Evolutionary conservation across 78 protist species (phyloP), one percentile per base, ranked within the genome.

Genomic region (Capsaspora owczarzaki): DNA sequence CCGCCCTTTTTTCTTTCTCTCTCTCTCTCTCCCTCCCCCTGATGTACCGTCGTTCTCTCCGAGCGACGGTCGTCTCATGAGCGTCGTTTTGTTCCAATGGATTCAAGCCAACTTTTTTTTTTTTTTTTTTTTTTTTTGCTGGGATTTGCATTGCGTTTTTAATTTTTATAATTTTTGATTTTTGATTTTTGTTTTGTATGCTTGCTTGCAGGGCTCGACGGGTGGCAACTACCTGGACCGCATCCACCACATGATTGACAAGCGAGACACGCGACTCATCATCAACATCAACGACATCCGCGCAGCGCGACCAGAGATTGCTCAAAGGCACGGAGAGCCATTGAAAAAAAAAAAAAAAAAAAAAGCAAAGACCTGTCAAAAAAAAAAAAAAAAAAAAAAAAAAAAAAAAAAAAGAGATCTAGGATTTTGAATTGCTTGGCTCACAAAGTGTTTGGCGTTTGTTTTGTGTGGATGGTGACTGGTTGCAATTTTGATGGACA

Each of bases 211-310:
- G n/a, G n/a, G n/a, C n/a, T n/a, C n/a, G n/a, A n/a, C n/a, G n/a
- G n/a, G n/a, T n/a, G n/a, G n/a, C n/a, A n/a, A n/a, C 27, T 82
- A 79, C 85, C 1, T 8, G 8, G 38, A 38, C 35, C 2, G 0
- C 43, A 60, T 89, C 29, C 44, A 1, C n/a, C 0, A 63, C 37
- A 76, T 87, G 87, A 8, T 53, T n/a, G 10, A 25, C 12, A 43
- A 33, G 43, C 0, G 2, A 12, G 27, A 76, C 44, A 0, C 12
- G 5, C 72, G 92, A 0, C 84, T 89, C 43, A 31, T 89, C n/a
- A 29, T 89, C 29, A n/a, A 41, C 63, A 0, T 89, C 49, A 27
- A 84, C 69, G 92, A 82, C 60, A 38, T 89, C 46, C 84, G 82
- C 40, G 31, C 66, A 0, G 10, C 40, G 8, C 49, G 33, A 41